Base-by-base conservation (phyloP, 352 stramenopile species). In the Phytophthora lateralis region DNA sequence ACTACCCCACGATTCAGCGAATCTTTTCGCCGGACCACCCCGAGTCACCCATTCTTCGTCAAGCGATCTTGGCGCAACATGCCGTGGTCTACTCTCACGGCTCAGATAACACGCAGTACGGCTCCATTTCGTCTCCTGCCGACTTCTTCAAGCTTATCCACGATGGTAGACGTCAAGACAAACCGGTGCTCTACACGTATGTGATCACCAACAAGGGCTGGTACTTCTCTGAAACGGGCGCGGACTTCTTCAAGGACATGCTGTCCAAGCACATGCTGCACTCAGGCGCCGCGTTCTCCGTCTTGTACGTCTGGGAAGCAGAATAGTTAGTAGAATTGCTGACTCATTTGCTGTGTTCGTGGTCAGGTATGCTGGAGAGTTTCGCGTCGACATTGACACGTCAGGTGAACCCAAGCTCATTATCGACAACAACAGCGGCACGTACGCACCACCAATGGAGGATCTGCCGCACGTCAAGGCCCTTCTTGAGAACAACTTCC, bases 351-450 rank as follows among this genome's bases (percentile, higher is more conserved):
- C 24, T 55, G 18, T 27, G 12, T 11, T 45, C 44, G n/a, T 34
- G 17, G 18, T 14, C 46, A 71, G 51, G 20, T 73, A 73, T 11
- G 66, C 66, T 4, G 66, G 66, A 12, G 68, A 76, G 38, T 76
- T 76, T 46, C 59, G 49, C 30, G 50, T 76, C 2, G 44, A 73
- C 21, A 52, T 30, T 14, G 24, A 45, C 7, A 12, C n/a, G 10
- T 47, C 58, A 6, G 41, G 55, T 15, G 59, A 57, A 0, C 24
- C 37, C 17, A 76, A 66, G 20, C 63, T 76, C 2, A 34, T 76
- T 10, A 69, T 76, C 18, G 68, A 76, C 63, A 76, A 76, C 50
- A 67, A 76, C 27, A 76, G 68, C 41, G 63, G 68, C 43, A 76
- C 68, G 6, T 76, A 76, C 41, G 58, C 63, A 1, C 68, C 68